Base-by-base conservation (phyloP, 345 rosid species). In the Aquilaria malaccensis region DNA sequence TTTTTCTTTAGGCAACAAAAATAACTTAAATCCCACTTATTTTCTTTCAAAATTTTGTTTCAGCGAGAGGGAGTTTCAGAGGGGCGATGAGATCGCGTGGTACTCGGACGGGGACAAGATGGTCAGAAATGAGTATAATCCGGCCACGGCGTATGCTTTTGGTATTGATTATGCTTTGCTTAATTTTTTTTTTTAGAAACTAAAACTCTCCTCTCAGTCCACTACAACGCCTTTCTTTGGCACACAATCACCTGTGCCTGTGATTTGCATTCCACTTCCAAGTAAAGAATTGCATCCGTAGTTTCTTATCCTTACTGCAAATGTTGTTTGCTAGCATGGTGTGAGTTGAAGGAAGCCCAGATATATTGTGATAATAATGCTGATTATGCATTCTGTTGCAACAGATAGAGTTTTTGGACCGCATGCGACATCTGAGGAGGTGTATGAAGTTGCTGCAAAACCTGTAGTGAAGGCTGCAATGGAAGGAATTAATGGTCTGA, bases 61-160 rank as follows among this genome's bases (percentile, higher is more conserved):
- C 78, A 95, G 99, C 60, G 97, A 87, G 66, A 84, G 96, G 71
- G 99, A 95, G 82, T 91, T 79, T 64, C 94, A 83, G 68, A 80
- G 85, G 76, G 98, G 98, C 63, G 99, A 95, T 52, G 99, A 95
- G 81, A 85, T 91, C 65, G 82, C 96, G 45, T 95, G 99, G 99
- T 85, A 80, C 14, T 87, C 99, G 11, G 99, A 95, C 64, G 99
- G 92, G 3, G 98, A 95, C 77, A 88, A 86, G 61, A 75, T 85
- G 72, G 99, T 87, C 52, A 79, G 96, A 72, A 87, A 87, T 50
- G 97, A 95, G 79, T 88, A 80, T 47, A 91, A 85, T 80, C 94
- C 88, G 45, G 84, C 86, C 45, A 82, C 97, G 7, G 87, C 96
- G 64, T 91, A 88, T 61, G 98, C 97, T 33, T 95, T 88, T 45